Evolutionary conservation across 1,284 basidiomycete species (phyloP), one percentile per base, ranked within the genome.

Genomic region (Marasmius fiardii): DNA sequence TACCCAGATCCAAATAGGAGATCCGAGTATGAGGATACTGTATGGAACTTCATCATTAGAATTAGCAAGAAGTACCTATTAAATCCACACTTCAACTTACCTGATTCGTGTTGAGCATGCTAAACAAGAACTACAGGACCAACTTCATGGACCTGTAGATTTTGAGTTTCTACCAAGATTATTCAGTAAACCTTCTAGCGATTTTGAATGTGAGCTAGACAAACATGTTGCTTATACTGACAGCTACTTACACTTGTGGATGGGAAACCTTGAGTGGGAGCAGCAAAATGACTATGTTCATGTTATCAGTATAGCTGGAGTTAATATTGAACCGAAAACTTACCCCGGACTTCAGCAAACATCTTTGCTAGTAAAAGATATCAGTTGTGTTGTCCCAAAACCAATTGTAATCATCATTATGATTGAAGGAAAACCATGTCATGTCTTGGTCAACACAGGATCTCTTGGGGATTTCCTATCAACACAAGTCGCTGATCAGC

Each of bases 391-490:
- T 3, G 47, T 49, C 1, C 47, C 47, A 11, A 49, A 33, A 49
- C 47, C 47, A 1, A 49, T 49, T 49, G 47, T 49, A 8, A 49
- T 49, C 5, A 26, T 49, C 4, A 26, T 49, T 1, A 31, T 5
- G 14, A 49, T 78, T 0, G 70, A 75, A 58, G 74, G 69, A 0
- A 59, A 70, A 0, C 63, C 67, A 0, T 63, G 61, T 0, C 43
- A 62, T 0, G 71, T 71, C 0, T 52, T 77, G 10, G 26, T 77
- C 0, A 70, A 76, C 45, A 60, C 67, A 0, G 72, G 73, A 0
- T 77, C 71, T 0, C 60, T 75, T 1, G 66, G 68, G 0, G 72
- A 78, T 44, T 74, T 77, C 47, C 64, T 79, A 51, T 77, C 71
- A 1, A 68, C 68, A 0, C 68, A 58, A 1, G 24, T 77, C 0